These are phyloP conservation scores for Arctium lappa DNA, from an alignment of 129 eudicot genomes.

Conservation along the genomic window DNA sequence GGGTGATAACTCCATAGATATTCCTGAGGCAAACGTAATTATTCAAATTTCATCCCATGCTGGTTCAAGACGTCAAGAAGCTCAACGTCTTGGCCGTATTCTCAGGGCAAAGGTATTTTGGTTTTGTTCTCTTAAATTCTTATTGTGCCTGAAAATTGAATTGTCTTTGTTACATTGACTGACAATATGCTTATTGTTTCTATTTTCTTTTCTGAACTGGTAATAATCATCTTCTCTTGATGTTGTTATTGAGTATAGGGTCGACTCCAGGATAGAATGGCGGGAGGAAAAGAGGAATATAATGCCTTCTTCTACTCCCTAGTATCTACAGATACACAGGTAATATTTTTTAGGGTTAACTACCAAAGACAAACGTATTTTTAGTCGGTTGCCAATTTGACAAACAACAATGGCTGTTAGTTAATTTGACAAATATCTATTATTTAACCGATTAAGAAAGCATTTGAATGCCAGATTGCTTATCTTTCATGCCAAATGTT, in stretches of 20 bases:
- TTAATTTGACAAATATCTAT: background rate
- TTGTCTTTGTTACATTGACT: background rate
- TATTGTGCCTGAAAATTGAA: background rate
- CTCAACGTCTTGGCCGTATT: conserved; percentile 99
- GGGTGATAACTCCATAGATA: conserved; percentile 97
- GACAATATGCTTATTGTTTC: background rate
- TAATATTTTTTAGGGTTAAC: conserved; percentile 2
- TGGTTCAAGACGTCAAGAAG: conserved; percentile 99
- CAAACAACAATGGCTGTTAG: background rate
- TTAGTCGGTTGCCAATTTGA: background rate
- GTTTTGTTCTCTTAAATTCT: background rate
- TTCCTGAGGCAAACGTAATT: conserved; percentile 98
- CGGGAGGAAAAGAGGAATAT: conserved; percentile 99
- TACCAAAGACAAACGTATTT: background rate
- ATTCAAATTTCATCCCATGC: conserved; percentile 99
- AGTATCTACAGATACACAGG: conserved; percentile 99
- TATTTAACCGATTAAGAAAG: background rate
- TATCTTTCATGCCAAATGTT: background rate
- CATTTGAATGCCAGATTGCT: background rate
- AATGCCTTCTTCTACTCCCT: conserved; percentile 97
- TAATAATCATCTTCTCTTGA: background rate
- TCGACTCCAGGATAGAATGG: conserved; percentile 85
- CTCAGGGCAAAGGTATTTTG: conserved; percentile 95
- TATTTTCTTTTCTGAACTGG: background rate
- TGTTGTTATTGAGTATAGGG: conserved; percentile 56